Percentiles rank a stretch among this genome's conserved stretches.
Conservation (phyloP, 2,329 filamentous ascomycete species). For the Boeremia exigua region DNA sequence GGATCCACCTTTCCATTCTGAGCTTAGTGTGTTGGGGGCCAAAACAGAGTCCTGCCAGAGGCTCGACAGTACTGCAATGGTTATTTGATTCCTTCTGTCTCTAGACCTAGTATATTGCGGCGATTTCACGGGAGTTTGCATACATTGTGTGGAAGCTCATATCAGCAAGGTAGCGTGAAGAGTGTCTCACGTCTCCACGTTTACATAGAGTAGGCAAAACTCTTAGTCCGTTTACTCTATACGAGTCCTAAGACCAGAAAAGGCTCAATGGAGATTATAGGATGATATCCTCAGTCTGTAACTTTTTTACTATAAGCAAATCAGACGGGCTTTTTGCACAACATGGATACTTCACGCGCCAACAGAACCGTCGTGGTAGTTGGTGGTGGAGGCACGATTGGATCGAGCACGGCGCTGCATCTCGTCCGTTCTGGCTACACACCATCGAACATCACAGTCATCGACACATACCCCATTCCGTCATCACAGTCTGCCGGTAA, state of each 20-base stretch:
- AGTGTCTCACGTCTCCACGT: too few species aligned
- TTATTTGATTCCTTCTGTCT: too few species aligned
- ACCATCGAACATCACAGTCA: conserved; percentile 53
- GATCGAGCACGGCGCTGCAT: conserved; percentile 58
- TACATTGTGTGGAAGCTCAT: too few species aligned
- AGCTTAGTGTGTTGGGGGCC: conserved; percentile 7
- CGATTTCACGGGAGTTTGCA: too few species aligned
- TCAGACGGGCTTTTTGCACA: neutral
- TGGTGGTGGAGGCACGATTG: conserved; percentile 61
- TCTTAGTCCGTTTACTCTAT: too few species aligned
- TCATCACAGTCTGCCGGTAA: conserved; percentile 58
- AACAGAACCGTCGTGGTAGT: conserved; percentile 48
- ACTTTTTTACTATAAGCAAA: neutral
- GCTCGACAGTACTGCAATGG: too few species aligned
- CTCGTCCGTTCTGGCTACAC: conserved; percentile 58
- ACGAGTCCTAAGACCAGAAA: too few species aligned
- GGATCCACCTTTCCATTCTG: neutral
- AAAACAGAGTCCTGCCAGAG: too few species aligned
- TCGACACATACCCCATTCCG: conserved; percentile 56
- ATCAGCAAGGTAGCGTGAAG: too few species aligned
- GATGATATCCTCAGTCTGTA: conserved; percentile 10
- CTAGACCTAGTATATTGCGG: too few species aligned
- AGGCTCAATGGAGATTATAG: conserved; percentile 15
- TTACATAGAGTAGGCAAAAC: too few species aligned
- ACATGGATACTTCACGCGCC: conserved; percentile 27